Conservation (phyloP, 2,329 filamentous ascomycete genomes). For the Colletotrichum camelliae region DNA sequence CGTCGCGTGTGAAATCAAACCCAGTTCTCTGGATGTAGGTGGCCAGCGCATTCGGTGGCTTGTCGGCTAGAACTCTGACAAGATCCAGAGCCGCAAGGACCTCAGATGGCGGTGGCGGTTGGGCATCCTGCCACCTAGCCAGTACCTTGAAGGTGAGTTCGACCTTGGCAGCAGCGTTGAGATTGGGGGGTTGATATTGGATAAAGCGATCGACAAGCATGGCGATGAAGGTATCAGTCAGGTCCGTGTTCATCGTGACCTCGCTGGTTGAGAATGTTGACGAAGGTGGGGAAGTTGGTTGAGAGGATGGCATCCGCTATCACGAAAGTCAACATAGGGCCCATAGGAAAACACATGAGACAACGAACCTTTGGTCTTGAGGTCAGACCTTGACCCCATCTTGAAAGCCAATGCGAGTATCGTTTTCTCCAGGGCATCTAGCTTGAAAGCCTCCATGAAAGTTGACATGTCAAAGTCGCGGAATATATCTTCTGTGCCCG, state of each 20-base stretch:
- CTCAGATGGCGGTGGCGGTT: slow-evolving; percentile 67
- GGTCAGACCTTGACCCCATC: slow-evolving; percentile 76
- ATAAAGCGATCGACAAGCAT: slow-evolving; percentile 85
- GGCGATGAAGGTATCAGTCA: slow-evolving; percentile 74
- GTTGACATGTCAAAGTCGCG: slow-evolving; percentile 95
- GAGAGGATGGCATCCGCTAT: slow-evolving; percentile 89
- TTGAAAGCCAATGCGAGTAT: slow-evolving; percentile 90
- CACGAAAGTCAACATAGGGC: slow-evolving; percentile 49
- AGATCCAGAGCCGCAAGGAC: slow-evolving; percentile 75
- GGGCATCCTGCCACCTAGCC: slow-evolving; percentile 70
- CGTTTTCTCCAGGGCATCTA: slow-evolving; percentile 87
- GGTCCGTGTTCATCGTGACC: slow-evolving; percentile 69
- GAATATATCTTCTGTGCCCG: slow-evolving; percentile 89
- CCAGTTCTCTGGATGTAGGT: slow-evolving; percentile 78
- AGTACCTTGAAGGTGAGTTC: slow-evolving; percentile 72
- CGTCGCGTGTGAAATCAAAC: slow-evolving; percentile 74
- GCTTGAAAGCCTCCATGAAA: slow-evolving; percentile 95
- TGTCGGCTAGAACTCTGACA: slow-evolving; percentile 67
- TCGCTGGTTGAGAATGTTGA: slow-evolving; percentile 75
- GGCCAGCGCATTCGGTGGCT: slow-evolving; percentile 61
- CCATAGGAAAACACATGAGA: slow-evolving; percentile 20
- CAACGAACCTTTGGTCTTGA: slow-evolving; percentile 84
- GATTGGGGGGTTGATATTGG: slow-evolving; percentile 84
- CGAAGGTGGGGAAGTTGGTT: slow-evolving; percentile 77
- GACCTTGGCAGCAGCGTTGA: slow-evolving; percentile 76